Evolutionary conservation across 2,329 filamentous ascomycete species (phyloP), one percentile per base, ranked within the genome.

Genomic region (Chaetomiaceae sp.): DNA sequence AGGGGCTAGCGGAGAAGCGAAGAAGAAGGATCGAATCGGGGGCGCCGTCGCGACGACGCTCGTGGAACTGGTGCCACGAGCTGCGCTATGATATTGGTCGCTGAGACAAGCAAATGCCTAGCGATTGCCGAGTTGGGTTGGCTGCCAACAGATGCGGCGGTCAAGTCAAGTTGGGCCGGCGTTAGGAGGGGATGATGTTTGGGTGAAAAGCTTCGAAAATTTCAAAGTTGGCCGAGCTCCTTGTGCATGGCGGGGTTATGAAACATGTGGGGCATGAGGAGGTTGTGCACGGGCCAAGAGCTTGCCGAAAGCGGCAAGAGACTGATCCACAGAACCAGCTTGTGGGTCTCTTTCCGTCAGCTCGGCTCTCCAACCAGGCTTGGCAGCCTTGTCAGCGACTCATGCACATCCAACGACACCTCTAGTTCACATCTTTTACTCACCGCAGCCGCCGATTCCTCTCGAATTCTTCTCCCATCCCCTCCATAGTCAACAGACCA

Each of bases 1-100:
- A 56, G 62, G 61, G 59, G 59, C 58, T 56, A 61, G 58, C 22
- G 55, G 47, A 61, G 61, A 63, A 61, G 58, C 50, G 63, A 59
- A 65, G 55, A 59, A 54, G 53, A 61, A 44, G 23, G 54, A 58
- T 45, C 57, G 56, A 51, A 60, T 50, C 50, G 55, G 50, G 45
- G 59, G 51, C 48, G 59, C 55, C 55, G 58, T 62, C 34, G 58
- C 46, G 59, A 57, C 47, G 46, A 12, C 44, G 56, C 61, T 56
- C 55, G 54, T 53, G 56, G 58, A 27, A 52, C 29, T 29, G 47
- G 22, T 54, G 61, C 55, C 59, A 59, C 59, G 56, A 61, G 61
- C 58, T 47, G 12, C 51, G 36, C 22, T 51, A 27, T 19, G 45
- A 19, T 38, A 22, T 19, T 27, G 36, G 33, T 47, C 27, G 55